Percentiles rank a stretch among this genome's conserved stretches.
Evolutionary conservation across 2,329 filamentous ascomycete genomes (phyloP).

Genomic region (Venturia effusa): DNA sequence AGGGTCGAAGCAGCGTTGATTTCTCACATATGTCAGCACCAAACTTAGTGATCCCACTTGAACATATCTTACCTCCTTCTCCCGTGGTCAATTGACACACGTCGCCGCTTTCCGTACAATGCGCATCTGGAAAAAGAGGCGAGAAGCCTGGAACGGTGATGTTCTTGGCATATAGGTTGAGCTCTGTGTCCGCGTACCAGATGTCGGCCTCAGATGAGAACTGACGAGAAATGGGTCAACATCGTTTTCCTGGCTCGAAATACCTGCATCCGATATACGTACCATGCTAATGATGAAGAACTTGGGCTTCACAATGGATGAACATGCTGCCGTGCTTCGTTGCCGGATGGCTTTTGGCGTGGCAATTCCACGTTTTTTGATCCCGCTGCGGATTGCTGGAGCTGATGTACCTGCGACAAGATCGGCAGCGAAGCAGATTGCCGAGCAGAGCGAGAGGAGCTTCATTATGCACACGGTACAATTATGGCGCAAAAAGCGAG

Average conservation of each 20-base stretch:
- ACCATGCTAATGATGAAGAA: conserved; percentile 7
- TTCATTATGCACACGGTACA: neutral
- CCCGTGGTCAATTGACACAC: conserved; percentile 61
- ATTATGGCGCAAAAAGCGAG: neutral
- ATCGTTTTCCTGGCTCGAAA: neutral
- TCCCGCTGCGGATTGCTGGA: neutral
- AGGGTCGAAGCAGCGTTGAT: conserved; percentile 64
- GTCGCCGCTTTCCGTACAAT: conserved; percentile 49
- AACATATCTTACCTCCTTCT: conserved; percentile 30
- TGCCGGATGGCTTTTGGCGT: neutral
- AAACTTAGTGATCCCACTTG: neutral
- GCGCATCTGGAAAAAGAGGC: conserved; percentile 52
- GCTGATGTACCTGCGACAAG: neutral
- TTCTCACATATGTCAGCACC: conserved; percentile 30
- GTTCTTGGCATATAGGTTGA: conserved; percentile 25
- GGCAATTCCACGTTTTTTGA: neutral
- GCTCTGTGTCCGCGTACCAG: neutral
- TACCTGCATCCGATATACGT: neutral
- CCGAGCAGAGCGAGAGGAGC: neutral
- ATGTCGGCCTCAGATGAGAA: conserved; percentile 2
- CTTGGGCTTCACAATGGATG: neutral
- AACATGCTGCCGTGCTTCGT: neutral
- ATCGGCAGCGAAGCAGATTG: neutral
- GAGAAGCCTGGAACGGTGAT: conserved; percentile 53
- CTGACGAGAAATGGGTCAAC: neutral